Conservation (phyloP, 2,329 filamentous ascomycete genomes). For the Paramyrothecium sp. region DNA sequence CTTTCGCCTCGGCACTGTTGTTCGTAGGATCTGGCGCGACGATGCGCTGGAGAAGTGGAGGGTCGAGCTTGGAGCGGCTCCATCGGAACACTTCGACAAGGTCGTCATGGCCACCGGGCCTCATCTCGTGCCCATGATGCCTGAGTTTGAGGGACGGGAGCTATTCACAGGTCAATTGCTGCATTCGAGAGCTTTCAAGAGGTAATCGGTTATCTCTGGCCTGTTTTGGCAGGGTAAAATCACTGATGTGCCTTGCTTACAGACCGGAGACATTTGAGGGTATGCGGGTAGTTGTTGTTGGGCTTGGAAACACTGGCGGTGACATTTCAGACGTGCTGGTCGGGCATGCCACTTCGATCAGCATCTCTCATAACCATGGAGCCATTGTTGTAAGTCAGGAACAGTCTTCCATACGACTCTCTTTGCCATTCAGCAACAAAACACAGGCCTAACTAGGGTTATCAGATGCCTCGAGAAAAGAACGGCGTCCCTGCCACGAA, state of each 20-base stretch:
- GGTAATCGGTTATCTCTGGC: neutral
- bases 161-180: constrained; percentile 27
- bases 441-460: constrained; percentile 4
- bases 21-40: constrained; percentile 16
- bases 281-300: constrained; percentile 42
- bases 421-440: constrained; percentile 1
- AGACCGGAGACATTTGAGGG: constrained; percentile 18
- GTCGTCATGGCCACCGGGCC: constrained; percentile 34
- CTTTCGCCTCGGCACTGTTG: constrained; percentile 23
- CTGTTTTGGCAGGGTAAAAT: too few relatives aligned
- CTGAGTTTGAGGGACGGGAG: constrained; percentile 27
- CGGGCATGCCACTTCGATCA: constrained; percentile 18
- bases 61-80: constrained; percentile 20
- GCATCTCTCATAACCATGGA: constrained; percentile 20
- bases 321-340: constrained; percentile 29
- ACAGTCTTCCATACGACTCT: neutral
- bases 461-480: constrained; percentile 20
- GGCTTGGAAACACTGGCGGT: constrained; percentile 38
- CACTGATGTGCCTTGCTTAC: too few relatives aligned
- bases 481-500: constrained; percentile 31
- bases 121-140: constrained; percentile 33
- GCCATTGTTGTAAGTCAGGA: constrained; percentile 16
- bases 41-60: constrained; percentile 19
- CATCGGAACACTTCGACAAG: constrained; percentile 31
- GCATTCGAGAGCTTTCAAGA: constrained; percentile 18